Conservation (phyloP, 768 basidiomycete species). For the Daedaleopsis nitida region DNA sequence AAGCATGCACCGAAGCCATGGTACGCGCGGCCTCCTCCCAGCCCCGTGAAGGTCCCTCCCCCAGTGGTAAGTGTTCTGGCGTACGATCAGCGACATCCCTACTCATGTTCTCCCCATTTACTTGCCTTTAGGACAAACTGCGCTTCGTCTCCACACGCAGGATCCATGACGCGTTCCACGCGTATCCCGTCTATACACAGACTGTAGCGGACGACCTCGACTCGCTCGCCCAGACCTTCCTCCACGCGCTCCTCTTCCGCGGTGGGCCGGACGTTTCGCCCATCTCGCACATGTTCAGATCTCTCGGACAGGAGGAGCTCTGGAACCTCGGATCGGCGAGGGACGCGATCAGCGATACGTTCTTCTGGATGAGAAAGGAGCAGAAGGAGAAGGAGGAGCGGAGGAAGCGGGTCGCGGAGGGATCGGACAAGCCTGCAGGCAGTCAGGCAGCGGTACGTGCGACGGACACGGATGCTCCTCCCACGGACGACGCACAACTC, state of each 20-base stretch:
- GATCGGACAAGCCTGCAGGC: background rate
- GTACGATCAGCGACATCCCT: background rate
- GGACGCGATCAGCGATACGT: background rate
- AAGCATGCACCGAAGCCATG: constrained; percentile 1
- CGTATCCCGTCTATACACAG: background rate
- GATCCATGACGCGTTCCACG: constrained; percentile 1
- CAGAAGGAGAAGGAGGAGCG: background rate
- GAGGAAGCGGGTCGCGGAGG: background rate
- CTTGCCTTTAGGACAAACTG: constrained; percentile 5
- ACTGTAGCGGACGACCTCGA: constrained; percentile 15
- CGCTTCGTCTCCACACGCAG: constrained; percentile 7
- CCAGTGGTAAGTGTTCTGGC: constrained; percentile 1
- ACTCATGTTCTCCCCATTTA: background rate
- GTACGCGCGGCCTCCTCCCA: constrained; percentile 8
- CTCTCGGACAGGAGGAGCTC: background rate
- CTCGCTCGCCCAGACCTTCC: constrained; percentile 10
- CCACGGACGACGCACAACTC: background rate
- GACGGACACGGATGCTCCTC: background rate
- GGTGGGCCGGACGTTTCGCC: background rate
- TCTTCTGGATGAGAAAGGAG: background rate
- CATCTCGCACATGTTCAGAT: background rate
- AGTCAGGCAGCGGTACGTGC: background rate
- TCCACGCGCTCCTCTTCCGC: constrained; percentile 6
- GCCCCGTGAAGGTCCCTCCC: background rate
- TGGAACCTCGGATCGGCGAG: background rate